phyloP scores from a whole-genome alignment of 768 basidiomycete species.

The Lactarius pseudohatsudake region DNA sequence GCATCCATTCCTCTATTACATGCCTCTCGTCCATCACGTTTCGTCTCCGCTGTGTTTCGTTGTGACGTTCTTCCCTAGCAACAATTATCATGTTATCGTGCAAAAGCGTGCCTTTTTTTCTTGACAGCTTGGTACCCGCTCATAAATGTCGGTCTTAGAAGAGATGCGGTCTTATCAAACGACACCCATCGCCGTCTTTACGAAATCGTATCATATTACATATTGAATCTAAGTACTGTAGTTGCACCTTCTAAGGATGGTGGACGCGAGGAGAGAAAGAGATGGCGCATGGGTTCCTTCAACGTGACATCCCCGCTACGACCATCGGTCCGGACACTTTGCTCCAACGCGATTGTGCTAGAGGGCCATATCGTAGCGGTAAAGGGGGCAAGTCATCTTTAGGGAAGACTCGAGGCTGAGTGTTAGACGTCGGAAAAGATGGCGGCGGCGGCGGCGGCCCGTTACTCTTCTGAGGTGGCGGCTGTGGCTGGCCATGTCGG shows the following conservation, averaged over 20 bases:
- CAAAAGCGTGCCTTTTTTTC: not conserved
- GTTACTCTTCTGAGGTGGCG: constrained; percentile 32
- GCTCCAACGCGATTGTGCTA: constrained; percentile 65
- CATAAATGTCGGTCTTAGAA: constrained; percentile 1
- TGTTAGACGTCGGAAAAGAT: constrained; percentile 29
- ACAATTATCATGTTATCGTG: constrained; percentile 12
- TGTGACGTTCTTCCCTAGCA: constrained; percentile 17
- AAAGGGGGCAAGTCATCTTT: constrained; percentile 30
- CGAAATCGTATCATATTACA: not conserved
- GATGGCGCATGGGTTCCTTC: constrained; percentile 31
- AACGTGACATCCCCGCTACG: constrained; percentile 68
- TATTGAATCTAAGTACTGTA: not conserved
- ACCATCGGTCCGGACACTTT: constrained; percentile 66
- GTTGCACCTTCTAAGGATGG: not conserved
- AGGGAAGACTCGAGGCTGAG: constrained; percentile 26
- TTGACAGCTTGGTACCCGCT: constrained; percentile 13
- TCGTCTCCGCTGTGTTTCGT: constrained; percentile 26
- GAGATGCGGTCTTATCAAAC: constrained; percentile 1
- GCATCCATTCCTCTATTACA: constrained; percentile 41
- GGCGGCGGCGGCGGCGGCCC: constrained; percentile 26
- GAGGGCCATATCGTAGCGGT: constrained; percentile 62
- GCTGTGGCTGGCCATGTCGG: constrained; percentile 41
- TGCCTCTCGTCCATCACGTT: constrained; percentile 36
- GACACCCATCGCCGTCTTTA: not conserved
- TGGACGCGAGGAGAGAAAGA: not conserved